Conservation (phyloP, 192 early-diverging fungal genomes). For the Glomus cerebriforme region DNA sequence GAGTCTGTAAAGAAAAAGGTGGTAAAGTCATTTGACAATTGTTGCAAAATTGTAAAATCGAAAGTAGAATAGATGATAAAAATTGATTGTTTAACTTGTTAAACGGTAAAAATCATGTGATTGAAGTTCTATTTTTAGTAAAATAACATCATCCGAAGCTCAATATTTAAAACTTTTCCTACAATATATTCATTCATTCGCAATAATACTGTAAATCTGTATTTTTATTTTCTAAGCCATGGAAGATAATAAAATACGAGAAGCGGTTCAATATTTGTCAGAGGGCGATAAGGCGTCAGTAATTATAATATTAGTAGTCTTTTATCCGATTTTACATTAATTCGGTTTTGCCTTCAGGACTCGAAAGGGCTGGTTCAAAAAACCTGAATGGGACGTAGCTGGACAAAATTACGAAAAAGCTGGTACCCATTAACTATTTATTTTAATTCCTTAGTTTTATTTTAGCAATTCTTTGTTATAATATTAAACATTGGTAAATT, state of each 20-base stretch:
- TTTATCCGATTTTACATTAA: not conserved
- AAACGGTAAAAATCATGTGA: no score
- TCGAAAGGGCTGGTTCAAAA: constrained; percentile 60
- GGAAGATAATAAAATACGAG: constrained; percentile 34
- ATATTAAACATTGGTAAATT: not conserved
- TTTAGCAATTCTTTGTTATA: not conserved
- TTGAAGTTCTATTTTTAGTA: no score
- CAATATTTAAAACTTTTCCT: no score
- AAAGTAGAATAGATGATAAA: no score
- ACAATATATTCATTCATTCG: no score
- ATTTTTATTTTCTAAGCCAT: no score
- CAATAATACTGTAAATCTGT: no score
- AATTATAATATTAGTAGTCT: not conserved
- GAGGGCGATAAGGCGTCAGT: constrained; percentile 61
- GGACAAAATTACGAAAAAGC: constrained; percentile 71
- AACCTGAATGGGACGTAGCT: constrained; percentile 80
- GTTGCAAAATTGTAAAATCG: no score
- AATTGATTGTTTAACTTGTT: no score
- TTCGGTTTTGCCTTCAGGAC: constrained; percentile 40
- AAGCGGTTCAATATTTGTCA: constrained; percentile 49
- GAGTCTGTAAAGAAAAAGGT: constrained; percentile 54
- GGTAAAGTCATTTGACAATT: constrained; percentile 34
- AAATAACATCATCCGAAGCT: no score
- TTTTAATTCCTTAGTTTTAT: no score
- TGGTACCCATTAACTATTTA: constrained; percentile 48